Base-by-base conservation (phyloP, 768 basidiomycete species). In the Tricholomella constricta region DNA sequence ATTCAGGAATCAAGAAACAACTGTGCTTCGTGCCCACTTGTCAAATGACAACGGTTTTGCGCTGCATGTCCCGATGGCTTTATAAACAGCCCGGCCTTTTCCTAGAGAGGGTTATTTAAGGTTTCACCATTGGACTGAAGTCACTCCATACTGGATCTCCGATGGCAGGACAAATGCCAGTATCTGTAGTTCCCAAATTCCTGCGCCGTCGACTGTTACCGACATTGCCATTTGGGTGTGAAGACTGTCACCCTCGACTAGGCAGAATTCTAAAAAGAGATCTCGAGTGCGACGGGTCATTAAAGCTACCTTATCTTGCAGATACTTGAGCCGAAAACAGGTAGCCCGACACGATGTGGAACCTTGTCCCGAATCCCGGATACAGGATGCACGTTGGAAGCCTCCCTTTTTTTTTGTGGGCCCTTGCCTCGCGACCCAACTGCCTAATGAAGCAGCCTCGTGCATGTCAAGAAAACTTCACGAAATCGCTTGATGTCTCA, bases 281-380 rank as follows among this genome's bases (percentile, higher is more conserved):
- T 45, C 26, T 44, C 25, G 25, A 44, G 20, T 37, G 25, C 47
- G 22, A 48, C 45, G 15, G 29, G 35, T 27, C 29, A 36, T 31
- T 27, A 59, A 65, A 62, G 61, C 69, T 76, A 72, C 74, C 79
- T 78, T 79, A 81, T 80, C 78, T 73, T 70, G 68, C 73, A 69
- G 66, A 69, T 77, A 75, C 76, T 79, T 79, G 74, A 78, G 67
- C 80, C 80, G 73, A 72, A 75, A 78, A 74, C 74, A 80, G 75
- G 71, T 78, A 71, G 66, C 66, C 70, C 67, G 76, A 80, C 82
- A 83, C 76, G 85, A 81, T 75, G 79, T 72, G 72, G 75, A 74
- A 83, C 83, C 85, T 80, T 75, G 73, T 79, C 77, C 79, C 81
- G 75, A 80, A 76, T 80, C 73, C 84, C 79, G 82, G 83, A 79